A percentile compares a stretch with the other conserved stretches of the same genome.
phyloP scores from a whole-genome alignment of 2,329 filamentous ascomycete genomes.

The Arthrobotrys iridis region DNA sequence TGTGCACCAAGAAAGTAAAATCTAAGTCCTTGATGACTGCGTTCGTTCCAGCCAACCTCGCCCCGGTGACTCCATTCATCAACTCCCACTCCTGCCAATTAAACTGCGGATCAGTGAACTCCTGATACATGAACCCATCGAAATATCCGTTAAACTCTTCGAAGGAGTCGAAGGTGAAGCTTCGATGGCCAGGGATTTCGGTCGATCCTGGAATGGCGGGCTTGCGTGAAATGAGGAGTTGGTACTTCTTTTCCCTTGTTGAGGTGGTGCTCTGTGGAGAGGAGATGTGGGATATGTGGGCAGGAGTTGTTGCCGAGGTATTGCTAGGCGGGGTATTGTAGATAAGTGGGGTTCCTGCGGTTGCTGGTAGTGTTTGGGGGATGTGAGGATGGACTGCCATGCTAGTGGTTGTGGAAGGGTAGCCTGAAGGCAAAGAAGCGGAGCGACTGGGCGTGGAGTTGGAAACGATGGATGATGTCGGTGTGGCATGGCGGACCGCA shows the following conservation, averaged over 20 bases:
- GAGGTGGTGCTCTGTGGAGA: constrained; percentile 24
- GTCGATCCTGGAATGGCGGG: constrained; percentile 25
- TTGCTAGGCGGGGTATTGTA: constrained; percentile 16
- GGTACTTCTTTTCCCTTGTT: constrained; percentile 12
- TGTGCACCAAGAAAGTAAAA: constrained; percentile 42
- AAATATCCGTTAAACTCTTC: constrained; percentile 39
- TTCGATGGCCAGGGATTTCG: constrained; percentile 22
- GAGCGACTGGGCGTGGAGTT: constrained; percentile 18
- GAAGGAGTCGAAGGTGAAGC: constrained; percentile 26
- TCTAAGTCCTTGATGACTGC: constrained; percentile 30
- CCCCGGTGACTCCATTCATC: constrained; percentile 35
- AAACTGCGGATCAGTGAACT: constrained; percentile 39
- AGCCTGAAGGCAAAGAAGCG: constrained; percentile 2
- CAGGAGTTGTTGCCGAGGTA: not conserved
- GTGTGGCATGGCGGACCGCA: not conserved
- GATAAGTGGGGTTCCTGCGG: not conserved
- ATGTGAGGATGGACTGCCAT: constrained; percentile 40
- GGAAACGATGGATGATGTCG: constrained; percentile 24
- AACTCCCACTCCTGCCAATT: constrained; percentile 42
- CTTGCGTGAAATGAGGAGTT: constrained; percentile 39
- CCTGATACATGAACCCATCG: constrained; percentile 21
- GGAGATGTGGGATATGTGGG: constrained; percentile 21
- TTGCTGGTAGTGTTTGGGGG: not conserved
- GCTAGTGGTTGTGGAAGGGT: constrained; percentile 45
- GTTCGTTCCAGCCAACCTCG: not conserved